Conservation (phyloP, 2,329 filamentous ascomycete genomes). For the Penicillium corylophilum region DNA sequence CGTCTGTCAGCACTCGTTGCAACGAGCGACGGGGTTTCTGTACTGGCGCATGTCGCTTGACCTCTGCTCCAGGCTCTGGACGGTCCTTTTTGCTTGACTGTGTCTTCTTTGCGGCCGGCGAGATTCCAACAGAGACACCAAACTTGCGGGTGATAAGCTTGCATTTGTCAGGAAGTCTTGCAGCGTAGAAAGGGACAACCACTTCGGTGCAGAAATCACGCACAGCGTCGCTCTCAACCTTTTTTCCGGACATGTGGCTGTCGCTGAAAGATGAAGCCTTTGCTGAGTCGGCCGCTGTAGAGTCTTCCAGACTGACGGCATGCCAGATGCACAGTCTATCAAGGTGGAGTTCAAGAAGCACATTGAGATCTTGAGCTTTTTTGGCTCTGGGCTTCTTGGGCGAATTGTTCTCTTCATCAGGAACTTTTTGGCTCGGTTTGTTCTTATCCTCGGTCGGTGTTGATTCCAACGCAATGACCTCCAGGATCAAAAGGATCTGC, state of each 20-base stretch:
- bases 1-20: constrained; percentile 49
- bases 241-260: constrained; percentile 32
- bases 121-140: constrained; percentile 42
- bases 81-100: constrained; percentile 28
- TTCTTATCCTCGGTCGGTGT: constrained; percentile 19
- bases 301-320: constrained; percentile 44
- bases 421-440: constrained; percentile 15
- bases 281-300: constrained; percentile 26
- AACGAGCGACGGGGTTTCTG: constrained; percentile 40
- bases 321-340: constrained; percentile 54
- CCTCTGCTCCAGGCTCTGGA: constrained; percentile 31
- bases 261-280: constrained; percentile 29
- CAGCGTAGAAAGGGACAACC: constrained; percentile 50
- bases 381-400: constrained; percentile 33
- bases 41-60: constrained; percentile 29
- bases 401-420: constrained; percentile 15
- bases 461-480: constrained; percentile 46
- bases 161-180: constrained; percentile 49
- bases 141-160: constrained; percentile 49
- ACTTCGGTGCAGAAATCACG: constrained; percentile 53
- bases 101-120: constrained; percentile 34
- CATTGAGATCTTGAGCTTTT: constrained; percentile 43
- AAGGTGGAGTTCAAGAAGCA: constrained; percentile 48
- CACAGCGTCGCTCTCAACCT: constrained; percentile 44
- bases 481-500: constrained; percentile 51